A percentile compares a stretch with the other conserved stretches of the same genome.
Conservation (phyloP, 164 flowering plant species). For the Aristolochia californica region DNA sequence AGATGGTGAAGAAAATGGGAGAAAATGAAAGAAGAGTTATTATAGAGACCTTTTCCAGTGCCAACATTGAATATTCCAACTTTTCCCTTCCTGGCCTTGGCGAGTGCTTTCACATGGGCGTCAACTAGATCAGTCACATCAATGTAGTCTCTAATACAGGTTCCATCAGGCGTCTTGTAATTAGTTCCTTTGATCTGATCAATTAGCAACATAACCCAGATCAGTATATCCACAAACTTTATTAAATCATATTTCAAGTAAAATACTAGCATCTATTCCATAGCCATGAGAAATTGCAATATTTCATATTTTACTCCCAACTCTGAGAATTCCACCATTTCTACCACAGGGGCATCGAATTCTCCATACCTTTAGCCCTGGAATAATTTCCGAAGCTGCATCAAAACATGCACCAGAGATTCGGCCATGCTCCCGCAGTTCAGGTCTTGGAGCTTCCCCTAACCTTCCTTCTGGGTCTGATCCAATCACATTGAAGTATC, state of each 20-base stretch:
- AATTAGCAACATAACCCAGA: too few relatives aligned
- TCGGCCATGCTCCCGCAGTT: slow-evolving; percentile 94
- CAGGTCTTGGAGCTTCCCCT: slow-evolving; percentile 98
- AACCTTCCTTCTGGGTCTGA: slow-evolving; percentile 94
- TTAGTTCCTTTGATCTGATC: slow-evolving; percentile 84
- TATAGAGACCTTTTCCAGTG: slow-evolving; percentile 73
- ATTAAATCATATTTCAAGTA: too few relatives aligned
- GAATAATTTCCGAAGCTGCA: slow-evolving; percentile 75
- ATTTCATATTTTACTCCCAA: too few relatives aligned
- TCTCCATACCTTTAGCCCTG: slow-evolving; percentile 70
- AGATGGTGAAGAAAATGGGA: too few relatives aligned
- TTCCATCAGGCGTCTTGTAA: slow-evolving; percentile 81
- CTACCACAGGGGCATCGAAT: not conserved
- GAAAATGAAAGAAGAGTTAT: not conserved
- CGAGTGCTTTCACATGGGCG: slow-evolving; percentile 98
- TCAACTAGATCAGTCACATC: slow-evolving; percentile 96
- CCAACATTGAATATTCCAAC: slow-evolving; percentile 98
- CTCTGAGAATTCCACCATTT: too few relatives aligned
- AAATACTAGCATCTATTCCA: too few relatives aligned
- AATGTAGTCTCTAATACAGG: slow-evolving; percentile 87
- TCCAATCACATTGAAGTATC: slow-evolving; percentile 97
- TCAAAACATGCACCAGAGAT: slow-evolving; percentile 99
- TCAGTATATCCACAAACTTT: too few relatives aligned
- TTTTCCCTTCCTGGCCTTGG: slow-evolving; percentile 54
- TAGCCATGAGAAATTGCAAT: too few relatives aligned